Conservation (phyloP, 257 asterid species). For the Nicotiana paniculata region DNA sequence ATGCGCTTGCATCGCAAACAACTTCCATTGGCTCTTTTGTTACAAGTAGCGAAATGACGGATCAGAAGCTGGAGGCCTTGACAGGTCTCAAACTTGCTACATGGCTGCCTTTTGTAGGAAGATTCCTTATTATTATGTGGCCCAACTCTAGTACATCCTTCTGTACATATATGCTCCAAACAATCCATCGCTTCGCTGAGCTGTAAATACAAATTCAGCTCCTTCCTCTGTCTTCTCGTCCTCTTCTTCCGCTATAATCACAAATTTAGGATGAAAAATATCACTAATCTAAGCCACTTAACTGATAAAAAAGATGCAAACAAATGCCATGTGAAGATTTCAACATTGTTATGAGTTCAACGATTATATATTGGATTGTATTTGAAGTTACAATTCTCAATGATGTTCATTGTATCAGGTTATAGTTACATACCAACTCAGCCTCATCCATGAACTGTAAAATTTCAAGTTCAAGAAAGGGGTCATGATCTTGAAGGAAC, state of each 20-base stretch:
- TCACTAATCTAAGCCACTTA: not conserved
- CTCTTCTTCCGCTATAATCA: conserved; percentile 53
- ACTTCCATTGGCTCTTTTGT: conserved; percentile 69
- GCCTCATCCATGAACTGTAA: conserved; percentile 73
- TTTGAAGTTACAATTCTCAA: not conserved
- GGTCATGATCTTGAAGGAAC: conserved; percentile 67
- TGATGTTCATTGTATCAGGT: not conserved
- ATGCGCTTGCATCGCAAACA: conserved; percentile 68
- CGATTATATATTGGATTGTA: not conserved
- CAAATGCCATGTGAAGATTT: not conserved
- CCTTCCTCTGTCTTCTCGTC: conserved; percentile 48
- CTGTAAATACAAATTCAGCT: conserved; percentile 56
- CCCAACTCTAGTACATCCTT: conserved; percentile 81
- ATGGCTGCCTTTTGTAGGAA: conserved; percentile 47
- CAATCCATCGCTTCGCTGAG: conserved; percentile 92
- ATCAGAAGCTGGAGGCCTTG: conserved; percentile 77
- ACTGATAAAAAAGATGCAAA: not conserved
- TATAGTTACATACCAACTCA: conserved; percentile 47
- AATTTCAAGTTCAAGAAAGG: conserved; percentile 81
- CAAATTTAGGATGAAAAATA: not conserved
- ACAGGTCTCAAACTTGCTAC: conserved; percentile 73
- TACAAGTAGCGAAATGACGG: conserved; percentile 68
- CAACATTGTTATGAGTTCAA: not conserved
- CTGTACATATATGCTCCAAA: conserved; percentile 75
- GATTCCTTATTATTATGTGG: conserved; percentile 52